Conservation (phyloP, 257 asterid species). For the Marsdenia floribunda region DNA sequence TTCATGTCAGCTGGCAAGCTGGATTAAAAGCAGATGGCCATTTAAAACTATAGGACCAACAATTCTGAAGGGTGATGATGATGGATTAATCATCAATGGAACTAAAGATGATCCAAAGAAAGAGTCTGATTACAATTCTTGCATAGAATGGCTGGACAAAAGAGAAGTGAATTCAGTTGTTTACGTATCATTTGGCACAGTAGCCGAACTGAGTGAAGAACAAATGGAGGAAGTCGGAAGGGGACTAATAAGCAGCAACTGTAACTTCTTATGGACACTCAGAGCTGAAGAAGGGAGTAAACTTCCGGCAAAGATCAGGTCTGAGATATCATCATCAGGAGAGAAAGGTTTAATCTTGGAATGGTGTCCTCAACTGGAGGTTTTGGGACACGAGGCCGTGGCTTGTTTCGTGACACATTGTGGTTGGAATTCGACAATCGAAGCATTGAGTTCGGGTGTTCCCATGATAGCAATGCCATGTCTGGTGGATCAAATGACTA, state of each 20-base stretch:
- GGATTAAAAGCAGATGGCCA: conserved; percentile 21
- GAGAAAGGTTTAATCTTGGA: conserved; percentile 18
- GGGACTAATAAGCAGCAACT: conserved; percentile 13
- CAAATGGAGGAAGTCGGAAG: conserved; percentile 28
- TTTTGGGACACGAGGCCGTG: conserved; percentile 20
- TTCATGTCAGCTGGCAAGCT: neutral
- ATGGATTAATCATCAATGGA: neutral
- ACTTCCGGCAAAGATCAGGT: conserved; percentile 16
- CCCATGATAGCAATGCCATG: conserved; percentile 22
- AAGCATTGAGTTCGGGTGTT: conserved; percentile 23
- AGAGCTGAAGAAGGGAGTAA: conserved; percentile 22
- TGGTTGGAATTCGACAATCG: conserved; percentile 28
- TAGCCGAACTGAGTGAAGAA: conserved; percentile 8
- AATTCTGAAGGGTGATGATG: neutral
- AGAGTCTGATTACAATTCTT: neutral
- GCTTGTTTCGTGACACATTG: conserved; percentile 28
- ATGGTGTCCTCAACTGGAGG: conserved; percentile 30
- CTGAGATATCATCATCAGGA: neutral
- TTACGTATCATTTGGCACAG: conserved; percentile 31
- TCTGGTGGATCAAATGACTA: conserved; percentile 19
- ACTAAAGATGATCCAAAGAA: neutral
- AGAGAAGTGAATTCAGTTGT: conserved; percentile 20
- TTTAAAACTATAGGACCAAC: conserved; percentile 26
- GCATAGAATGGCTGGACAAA: conserved; percentile 16
- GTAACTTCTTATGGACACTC: conserved; percentile 23